Evolutionary conservation across 371 early-diverging fungal genomes (phyloP).

Genomic region (Coemansia sp.): DNA sequence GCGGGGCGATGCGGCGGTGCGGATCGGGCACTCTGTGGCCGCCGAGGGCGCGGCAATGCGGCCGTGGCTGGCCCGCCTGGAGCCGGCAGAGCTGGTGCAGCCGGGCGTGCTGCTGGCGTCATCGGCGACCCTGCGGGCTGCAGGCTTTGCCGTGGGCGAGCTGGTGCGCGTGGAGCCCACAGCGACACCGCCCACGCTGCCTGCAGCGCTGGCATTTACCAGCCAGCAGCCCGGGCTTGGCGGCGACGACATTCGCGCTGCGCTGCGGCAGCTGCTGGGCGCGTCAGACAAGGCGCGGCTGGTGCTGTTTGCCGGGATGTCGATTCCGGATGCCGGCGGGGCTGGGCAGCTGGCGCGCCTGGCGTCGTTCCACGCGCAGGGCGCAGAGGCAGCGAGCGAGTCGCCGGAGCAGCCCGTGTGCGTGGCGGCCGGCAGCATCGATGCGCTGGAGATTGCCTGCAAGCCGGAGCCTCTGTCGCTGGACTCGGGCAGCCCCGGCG

Average conservation of each 20-base stretch:
- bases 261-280: not conserved
- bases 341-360: conserved; percentile 1
- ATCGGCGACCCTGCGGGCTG: conserved; percentile 1
- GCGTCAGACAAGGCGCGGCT: not conserved
- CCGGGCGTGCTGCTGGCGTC: conserved; percentile 46
- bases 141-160: conserved; percentile 22
- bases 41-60: not conserved
- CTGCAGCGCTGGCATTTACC: conserved; percentile 7
- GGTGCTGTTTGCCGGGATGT: conserved; percentile 13
- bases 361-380: conserved; percentile 5
- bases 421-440: not conserved
- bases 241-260: not conserved
- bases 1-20: conserved; percentile 2
- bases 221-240: not conserved
- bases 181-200: not conserved
- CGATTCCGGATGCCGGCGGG: not conserved
- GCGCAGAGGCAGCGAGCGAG: not conserved
- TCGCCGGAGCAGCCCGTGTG: conserved; percentile 14
- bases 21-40: conserved; percentile 17
- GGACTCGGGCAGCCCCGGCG: not conserved
- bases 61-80: conserved; percentile 20
- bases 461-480: not conserved
- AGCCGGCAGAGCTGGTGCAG: conserved; percentile 23
- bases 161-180: conserved; percentile 21
- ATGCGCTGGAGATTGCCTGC: conserved; percentile 4